These are phyloP conservation scores for Begonia fuchsioides DNA, from an alignment of 306 rosid species.

Conservation along the genomic window DNA sequence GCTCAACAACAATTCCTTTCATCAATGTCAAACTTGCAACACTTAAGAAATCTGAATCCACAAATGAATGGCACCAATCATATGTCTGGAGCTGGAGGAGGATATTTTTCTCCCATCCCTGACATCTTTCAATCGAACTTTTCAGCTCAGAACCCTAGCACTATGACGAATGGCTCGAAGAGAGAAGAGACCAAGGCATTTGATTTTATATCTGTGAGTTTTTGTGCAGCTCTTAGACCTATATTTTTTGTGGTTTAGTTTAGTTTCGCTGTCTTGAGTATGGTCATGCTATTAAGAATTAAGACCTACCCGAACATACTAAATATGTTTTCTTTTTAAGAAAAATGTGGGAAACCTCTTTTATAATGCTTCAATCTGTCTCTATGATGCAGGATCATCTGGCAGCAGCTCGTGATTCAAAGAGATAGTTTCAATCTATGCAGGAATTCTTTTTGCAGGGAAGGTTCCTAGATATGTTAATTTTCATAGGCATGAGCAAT, in stretches of 20 bases:
- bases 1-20: slow-evolving; percentile 75
- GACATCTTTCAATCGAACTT: slow-evolving; percentile 75
- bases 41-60: slow-evolving; percentile 43
- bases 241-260: slow-evolving; percentile 1
- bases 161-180: slow-evolving; percentile 57
- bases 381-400: slow-evolving; percentile 65
- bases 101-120: slow-evolving; percentile 43
- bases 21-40: slow-evolving; percentile 77
- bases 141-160: slow-evolving; percentile 36
- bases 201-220: slow-evolving; percentile 92
- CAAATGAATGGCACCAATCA: slow-evolving; percentile 34
- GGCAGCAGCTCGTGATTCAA: slow-evolving; percentile 71
- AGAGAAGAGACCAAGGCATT: slow-evolving; percentile 87
- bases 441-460: slow-evolving; percentile 11
- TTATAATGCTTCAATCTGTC: background rate
- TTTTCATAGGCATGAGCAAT: no score
- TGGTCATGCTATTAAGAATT: background rate
- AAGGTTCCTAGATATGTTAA: background rate
- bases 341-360: background rate
- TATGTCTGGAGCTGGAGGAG: slow-evolving; percentile 35
- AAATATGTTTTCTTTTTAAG: background rate
- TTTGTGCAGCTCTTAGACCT: slow-evolving; percentile 2
- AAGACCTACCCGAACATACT: no score
- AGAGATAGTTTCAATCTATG: slow-evolving; percentile 39
- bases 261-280: background rate